Evolutionary conservation across 352 stramenopile genomes (phyloP).

Genomic region (Pythium oligandrum): DNA sequence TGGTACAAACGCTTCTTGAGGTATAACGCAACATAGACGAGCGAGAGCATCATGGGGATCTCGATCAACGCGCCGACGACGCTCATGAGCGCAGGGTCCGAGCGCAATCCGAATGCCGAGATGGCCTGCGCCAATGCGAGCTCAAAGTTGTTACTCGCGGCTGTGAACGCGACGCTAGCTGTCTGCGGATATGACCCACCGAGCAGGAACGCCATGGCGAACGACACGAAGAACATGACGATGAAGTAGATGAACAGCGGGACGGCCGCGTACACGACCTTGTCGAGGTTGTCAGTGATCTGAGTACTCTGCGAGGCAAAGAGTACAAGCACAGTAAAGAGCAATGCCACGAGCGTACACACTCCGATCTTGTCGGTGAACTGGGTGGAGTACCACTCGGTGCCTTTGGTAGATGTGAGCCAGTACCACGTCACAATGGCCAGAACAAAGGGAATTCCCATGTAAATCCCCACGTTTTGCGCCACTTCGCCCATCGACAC

Average conservation of each 20-base stretch:
- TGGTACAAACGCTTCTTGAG: slow-evolving; percentile 9
- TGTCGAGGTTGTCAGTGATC: slow-evolving; percentile 41
- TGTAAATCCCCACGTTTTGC: slow-evolving; percentile 60
- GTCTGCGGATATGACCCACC: slow-evolving; percentile 43
- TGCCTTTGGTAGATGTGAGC: slow-evolving; percentile 28
- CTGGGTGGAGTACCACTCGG: slow-evolving; percentile 42
- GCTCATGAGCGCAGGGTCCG: slow-evolving; percentile 61
- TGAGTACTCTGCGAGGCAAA: slow-evolving; percentile 68
- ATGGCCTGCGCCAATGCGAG: slow-evolving; percentile 65
- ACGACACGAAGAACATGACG: slow-evolving; percentile 48
- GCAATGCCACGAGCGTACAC: slow-evolving; percentile 46
- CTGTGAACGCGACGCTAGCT: slow-evolving; percentile 59
- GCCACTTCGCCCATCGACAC: slow-evolving; percentile 42
- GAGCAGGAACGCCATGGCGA: slow-evolving; percentile 27
- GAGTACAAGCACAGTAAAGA: slow-evolving; percentile 69
- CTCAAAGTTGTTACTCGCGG: slow-evolving; percentile 84
- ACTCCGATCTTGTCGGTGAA: slow-evolving; percentile 39
- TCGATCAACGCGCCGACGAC: slow-evolving; percentile 66
- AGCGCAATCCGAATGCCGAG: slow-evolving; percentile 64
- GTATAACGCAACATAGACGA: slow-evolving; percentile 45
- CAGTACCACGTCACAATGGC: slow-evolving; percentile 33
- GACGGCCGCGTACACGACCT: slow-evolving; percentile 51
- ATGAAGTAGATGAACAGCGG: slow-evolving; percentile 65
- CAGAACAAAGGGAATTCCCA: slow-evolving; percentile 58
- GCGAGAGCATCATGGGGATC: slow-evolving; percentile 65